These are phyloP conservation scores for Berkeleyomyces rouxiae DNA, from an alignment of 2,329 filamentous ascomycete species.

Conservation along the genomic window DNA sequence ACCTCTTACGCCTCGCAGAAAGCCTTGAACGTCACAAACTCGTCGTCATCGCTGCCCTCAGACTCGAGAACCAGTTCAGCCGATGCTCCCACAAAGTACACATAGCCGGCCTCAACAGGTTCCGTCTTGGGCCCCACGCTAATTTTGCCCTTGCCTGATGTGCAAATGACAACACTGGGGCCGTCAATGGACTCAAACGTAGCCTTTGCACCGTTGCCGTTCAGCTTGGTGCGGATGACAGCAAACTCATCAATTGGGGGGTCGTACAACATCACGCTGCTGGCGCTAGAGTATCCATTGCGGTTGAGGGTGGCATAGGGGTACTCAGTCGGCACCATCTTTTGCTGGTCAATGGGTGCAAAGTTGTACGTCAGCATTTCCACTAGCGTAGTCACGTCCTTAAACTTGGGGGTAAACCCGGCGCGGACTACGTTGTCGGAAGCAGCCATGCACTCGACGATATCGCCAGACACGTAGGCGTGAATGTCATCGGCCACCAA, in stretches of 20 bases:
- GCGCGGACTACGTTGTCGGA: slow-evolving; percentile 98
- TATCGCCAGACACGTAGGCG: slow-evolving; percentile 82
- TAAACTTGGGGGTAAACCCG: slow-evolving; percentile 96
- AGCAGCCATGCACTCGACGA: slow-evolving; percentile 97
- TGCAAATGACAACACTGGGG: slow-evolving; percentile 87
- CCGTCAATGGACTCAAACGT: slow-evolving; percentile 79
- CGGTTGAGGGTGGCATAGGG: slow-evolving; percentile 71
- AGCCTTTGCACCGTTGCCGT: slow-evolving; percentile 55
- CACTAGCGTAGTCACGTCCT: slow-evolving; percentile 79
- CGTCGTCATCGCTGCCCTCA: slow-evolving; percentile 40
- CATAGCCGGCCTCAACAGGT: slow-evolving; percentile 54
- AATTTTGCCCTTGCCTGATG: slow-evolving; percentile 65
- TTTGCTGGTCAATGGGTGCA: slow-evolving; percentile 85
- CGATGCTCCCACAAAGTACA: slow-evolving; percentile 76
- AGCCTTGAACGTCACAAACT: slow-evolving; percentile 79
- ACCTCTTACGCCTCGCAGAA: slow-evolving; percentile 53
- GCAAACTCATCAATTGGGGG: slow-evolving; percentile 94
- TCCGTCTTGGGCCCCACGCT: slow-evolving; percentile 68
- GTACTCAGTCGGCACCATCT: slow-evolving; percentile 75
- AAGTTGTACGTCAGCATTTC: slow-evolving; percentile 91
- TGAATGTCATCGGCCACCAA: slow-evolving; percentile 94
- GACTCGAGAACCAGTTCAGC: slow-evolving; percentile 70
- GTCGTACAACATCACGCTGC: slow-evolving; percentile 63
- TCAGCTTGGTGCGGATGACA: slow-evolving; percentile 66
- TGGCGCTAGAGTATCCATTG: slow-evolving; percentile 63